These are phyloP conservation scores for Fraxinus dipetala DNA, from an alignment of 305 asterid genomes.

Conservation along the genomic window DNA sequence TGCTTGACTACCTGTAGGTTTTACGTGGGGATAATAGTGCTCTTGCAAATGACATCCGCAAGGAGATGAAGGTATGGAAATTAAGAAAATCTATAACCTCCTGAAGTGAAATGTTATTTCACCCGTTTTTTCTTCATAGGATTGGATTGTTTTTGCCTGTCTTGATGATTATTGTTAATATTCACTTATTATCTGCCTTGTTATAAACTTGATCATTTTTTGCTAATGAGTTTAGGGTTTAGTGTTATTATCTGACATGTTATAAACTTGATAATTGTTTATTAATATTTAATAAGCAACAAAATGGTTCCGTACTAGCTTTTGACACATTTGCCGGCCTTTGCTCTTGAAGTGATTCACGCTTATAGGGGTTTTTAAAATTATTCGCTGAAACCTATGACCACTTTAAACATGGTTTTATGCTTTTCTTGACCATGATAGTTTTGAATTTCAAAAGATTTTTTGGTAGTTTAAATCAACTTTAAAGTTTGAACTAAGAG, in stretches of 20 bases:
- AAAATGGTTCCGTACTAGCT: background rate
- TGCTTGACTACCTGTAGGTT: constrained; percentile 49
- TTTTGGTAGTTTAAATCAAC: background rate
- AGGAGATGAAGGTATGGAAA: constrained; percentile 81
- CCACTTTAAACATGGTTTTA: background rate
- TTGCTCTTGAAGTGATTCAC: background rate
- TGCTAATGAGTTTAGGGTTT: background rate
- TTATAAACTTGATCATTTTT: background rate
- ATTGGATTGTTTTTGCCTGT: background rate
- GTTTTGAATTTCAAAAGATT: background rate
- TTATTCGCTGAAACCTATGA: background rate
- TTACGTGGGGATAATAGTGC: constrained; percentile 93
- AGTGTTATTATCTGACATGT: background rate
- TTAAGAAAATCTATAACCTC: constrained; percentile 1
- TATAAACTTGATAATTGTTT: background rate
- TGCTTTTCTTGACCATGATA: background rate
- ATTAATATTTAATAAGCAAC: background rate
- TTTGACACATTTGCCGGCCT: background rate
- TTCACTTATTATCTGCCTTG: background rate
- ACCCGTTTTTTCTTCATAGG: background rate
- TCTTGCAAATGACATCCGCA: constrained; percentile 95
- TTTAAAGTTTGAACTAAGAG: background rate
- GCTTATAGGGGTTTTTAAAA: background rate
- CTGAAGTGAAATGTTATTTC: background rate
- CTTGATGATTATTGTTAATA: background rate